Percentiles rank a stretch among this genome's conserved stretches.
Evolutionary conservation across 305 asterid genomes (phyloP).

Genomic region (Solanum hybrid): DNA sequence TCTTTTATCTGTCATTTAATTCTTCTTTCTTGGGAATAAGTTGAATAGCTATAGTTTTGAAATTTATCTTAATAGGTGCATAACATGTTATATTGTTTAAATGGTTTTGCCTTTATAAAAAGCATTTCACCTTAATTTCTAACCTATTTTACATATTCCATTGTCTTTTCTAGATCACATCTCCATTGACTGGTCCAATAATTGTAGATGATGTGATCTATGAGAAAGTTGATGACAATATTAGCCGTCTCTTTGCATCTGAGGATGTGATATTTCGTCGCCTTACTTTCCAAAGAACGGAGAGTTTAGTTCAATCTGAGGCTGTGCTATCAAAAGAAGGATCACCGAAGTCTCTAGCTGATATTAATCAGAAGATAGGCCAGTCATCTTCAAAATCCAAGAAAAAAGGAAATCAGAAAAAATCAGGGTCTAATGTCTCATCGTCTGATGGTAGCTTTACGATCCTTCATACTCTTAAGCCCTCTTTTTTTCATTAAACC

Average conservation of each 20-base stretch:
- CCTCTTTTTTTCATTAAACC: not conserved
- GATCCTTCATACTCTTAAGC: not conserved
- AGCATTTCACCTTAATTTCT: not conserved
- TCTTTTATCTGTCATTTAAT: not conserved
- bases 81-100: not conserved
- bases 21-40: not conserved
- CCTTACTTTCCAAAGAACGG: constrained; percentile 64
- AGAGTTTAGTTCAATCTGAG: constrained; percentile 86
- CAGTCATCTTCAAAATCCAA: constrained; percentile 27
- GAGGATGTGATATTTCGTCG: constrained; percentile 63
- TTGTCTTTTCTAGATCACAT: constrained; percentile 46
- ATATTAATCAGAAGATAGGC: constrained; percentile 23
- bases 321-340: constrained; percentile 51
- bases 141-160: not conserved
- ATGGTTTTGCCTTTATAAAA: not conserved
- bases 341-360: constrained; percentile 17
- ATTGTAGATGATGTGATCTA: constrained; percentile 83
- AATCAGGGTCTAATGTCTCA: constrained; percentile 5
- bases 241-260: constrained; percentile 29
- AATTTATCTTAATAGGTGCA: not conserved
- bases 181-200: constrained; percentile 74
- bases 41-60: not conserved
- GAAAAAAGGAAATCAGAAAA: constrained; percentile 42
- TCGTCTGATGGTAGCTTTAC: not conserved
- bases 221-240: constrained; percentile 39